Base-by-base conservation (phyloP, 2,329 filamentous ascomycete genomes). In the Penicillium sp. region DNA sequence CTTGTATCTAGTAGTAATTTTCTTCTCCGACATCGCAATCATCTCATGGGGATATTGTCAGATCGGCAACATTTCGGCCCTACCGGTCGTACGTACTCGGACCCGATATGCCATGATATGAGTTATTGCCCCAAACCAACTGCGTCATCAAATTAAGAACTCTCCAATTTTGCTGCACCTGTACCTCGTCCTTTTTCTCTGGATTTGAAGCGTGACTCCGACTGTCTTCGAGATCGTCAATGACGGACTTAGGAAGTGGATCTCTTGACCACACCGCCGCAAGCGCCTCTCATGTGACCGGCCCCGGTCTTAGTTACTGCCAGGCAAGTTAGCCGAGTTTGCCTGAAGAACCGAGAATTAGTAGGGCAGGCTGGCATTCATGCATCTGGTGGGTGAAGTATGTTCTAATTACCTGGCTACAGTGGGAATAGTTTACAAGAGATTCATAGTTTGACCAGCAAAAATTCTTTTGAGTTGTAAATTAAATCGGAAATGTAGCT, bases 401-500 rank as follows among this genome's bases (percentile, higher is more conserved):
- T 5, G 24, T 26, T 26, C 5, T 7, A 26, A 7, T 26, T 26
- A 5, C 5, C 24, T 39, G 21, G 12, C 10, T 12, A 16, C n/a
- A 36, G 9, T 36, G 7, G 18, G 4, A 36, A 9, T 18, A 10
- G 13, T 8, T 43, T 16, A 43, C 2, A 43, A 43, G 15, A n/a
- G 21, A 42, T 13, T 24, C 18, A 26, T 13, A 45, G 43, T 6
- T 58, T 59, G 54, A 33, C 54, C 57, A 57, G 57, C 57, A 53
- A 59, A 59, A 54, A 49, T 34, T 28, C 18, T 47, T 42, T 34
- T 46, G 36, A 9, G 18, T 39, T 39, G 36, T 39, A 9, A 15
- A 47, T 52, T 57, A 50, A 57, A 39, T 41, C 9, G 26, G 48
- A 54, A 51, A 56, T 53, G 47, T 46, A 47, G 39, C 50, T 58